Evolutionary conservation across 495 filamentous ascomycete species (phyloP).

Genomic region (Annulohypoxylon moriforme): DNA sequence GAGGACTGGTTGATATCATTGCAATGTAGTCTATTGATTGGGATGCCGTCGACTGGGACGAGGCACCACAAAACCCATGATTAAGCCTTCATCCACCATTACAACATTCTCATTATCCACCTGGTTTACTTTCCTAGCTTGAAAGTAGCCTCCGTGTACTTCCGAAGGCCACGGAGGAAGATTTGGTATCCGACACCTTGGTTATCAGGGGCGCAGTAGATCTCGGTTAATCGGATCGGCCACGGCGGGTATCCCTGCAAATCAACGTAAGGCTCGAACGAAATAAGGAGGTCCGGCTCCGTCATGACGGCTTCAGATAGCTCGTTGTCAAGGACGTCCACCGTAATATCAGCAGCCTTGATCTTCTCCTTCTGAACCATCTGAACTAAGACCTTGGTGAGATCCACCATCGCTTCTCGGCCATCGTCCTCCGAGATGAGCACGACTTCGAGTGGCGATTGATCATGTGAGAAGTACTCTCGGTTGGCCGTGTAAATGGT

Average conservation of each 20-base stretch:
- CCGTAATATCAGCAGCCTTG: conserved; percentile 77
- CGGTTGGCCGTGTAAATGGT: conserved; percentile 58
- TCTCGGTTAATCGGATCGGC: conserved; percentile 95
- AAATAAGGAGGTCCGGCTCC: conserved; percentile 89
- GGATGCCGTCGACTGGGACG: not conserved
- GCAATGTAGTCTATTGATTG: conserved; percentile 7
- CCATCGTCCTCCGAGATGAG: conserved; percentile 90
- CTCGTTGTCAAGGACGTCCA: conserved; percentile 91
- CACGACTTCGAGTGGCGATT: conserved; percentile 75
- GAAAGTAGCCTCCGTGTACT: conserved; percentile 88
- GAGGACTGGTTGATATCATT: not conserved
- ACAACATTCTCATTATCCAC: conserved; percentile 5
- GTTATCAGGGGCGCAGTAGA: conserved; percentile 80
- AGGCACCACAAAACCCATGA: conserved; percentile 4
- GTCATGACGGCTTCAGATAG: conserved; percentile 73
- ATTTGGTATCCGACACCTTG: conserved; percentile 90
- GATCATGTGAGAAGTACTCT: conserved; percentile 32
- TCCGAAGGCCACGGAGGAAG: conserved; percentile 84
- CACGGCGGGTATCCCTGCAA: conserved; percentile 95
- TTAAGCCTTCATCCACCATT: not conserved
- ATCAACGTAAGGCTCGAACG: conserved; percentile 83
- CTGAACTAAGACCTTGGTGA: conserved; percentile 92
- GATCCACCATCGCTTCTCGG: conserved; percentile 90
- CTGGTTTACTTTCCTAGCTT: conserved; percentile 77
- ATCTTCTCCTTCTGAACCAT: conserved; percentile 94